Evolutionary conservation across 176 grass and related monocot species (phyloP), one percentile per base, ranked within the genome.

Genomic region (Carex cristatella): DNA sequence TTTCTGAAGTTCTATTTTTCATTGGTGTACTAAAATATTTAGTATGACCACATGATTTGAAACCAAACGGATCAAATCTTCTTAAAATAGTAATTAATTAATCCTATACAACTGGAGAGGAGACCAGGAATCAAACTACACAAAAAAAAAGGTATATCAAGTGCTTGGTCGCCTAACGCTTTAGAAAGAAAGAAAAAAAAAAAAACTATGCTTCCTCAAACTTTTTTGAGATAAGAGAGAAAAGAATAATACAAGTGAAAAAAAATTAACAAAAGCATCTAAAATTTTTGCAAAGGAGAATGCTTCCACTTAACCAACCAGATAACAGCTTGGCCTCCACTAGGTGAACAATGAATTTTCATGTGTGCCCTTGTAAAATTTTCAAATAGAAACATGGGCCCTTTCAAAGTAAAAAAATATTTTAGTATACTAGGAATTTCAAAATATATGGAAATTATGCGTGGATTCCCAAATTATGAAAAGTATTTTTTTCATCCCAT

Each of bases 141-240:
- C 13, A 40, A 38, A 69, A 38, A 38, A 23, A 23, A 70, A 70
- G 35, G 32, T 10, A 37, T 18, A 51, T 51, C 10, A 11, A 79
- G 74, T 79, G 74, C 53, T 79, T 79, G 14, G 53, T 57, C 3
- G 74, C 74, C 74, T 58, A 79, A 79, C 74, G 3, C 74, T 58
- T 30, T 31, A 18, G 31, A 5, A 35, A n/a, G 23, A 23, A 23
- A 23, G 23, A 18, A 55, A 33, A 9, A 18, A 57, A 54, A 7
- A 77, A 8, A 78, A 16, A 79, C 51, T 1, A 18, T 79, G 53
- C 74, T 79, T 79, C 74, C 74, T 0, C 53, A 58, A 79, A 79
- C 74, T 79, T 79, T 79, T 79, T 58, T 79, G 14, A 79, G 74
- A 79, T 79, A 16, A 53, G 53, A 77, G 15, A 77, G 27, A n/a